phyloP scores from a whole-genome alignment of 2,329 filamentous ascomycete genomes.

The Pseudogymnoascus sp. region DNA sequence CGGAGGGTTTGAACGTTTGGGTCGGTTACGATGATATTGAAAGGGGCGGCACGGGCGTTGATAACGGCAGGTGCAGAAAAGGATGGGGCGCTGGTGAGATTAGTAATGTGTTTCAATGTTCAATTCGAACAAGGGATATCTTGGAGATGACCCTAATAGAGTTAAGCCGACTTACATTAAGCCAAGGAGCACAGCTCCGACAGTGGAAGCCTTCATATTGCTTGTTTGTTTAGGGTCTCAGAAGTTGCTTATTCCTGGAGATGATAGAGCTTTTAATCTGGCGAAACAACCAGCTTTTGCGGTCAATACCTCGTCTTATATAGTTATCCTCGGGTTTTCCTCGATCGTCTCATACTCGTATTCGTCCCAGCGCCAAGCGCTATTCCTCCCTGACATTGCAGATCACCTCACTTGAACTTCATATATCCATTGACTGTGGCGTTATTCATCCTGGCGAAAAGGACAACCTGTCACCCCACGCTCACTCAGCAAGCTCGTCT shows the following conservation, averaged over 20 bases:
- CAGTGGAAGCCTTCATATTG: background rate
- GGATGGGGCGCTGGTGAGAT: background rate
- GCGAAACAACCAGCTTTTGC: background rate
- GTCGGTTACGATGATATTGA: background rate
- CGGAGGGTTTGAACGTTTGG: background rate
- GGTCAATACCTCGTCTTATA: background rate
- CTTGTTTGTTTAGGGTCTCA: background rate
- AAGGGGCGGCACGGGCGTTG: background rate
- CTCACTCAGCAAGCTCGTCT: background rate
- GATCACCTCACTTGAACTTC: background rate
- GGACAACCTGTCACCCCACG: background rate
- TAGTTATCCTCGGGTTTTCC: background rate
- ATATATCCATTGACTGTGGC: background rate
- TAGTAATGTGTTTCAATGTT: background rate
- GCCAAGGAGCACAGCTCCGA: background rate
- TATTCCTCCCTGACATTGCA: background rate
- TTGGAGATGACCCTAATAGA: background rate
- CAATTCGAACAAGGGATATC: background rate
- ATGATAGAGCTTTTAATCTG: background rate
- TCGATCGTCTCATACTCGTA: background rate
- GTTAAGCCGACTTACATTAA: background rate
- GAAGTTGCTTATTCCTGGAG: background rate
- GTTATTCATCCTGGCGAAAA: background rate
- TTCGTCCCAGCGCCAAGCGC: background rate
- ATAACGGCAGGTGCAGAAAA: background rate